Evolutionary conservation across 345 rosid species (phyloP).

Genomic region (Sisymbrium altissimum): DNA sequence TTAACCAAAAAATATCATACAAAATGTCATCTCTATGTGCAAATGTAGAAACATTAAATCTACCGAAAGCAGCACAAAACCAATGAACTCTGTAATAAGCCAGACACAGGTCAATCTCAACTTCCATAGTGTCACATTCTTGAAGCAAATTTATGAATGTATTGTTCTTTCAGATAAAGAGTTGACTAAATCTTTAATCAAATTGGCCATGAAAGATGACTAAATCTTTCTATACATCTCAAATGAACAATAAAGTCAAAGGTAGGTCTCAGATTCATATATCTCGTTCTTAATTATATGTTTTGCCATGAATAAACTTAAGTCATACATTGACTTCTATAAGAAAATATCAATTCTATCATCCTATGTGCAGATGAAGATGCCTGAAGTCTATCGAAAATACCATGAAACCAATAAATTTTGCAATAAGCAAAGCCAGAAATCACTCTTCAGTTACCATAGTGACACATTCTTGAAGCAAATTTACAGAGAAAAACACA

Average conservation of each 20-base stretch:
- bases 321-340: not conserved
- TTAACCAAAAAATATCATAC: not conserved
- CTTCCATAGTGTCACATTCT: not conserved
- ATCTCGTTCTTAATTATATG: not conserved
- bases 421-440: not conserved
- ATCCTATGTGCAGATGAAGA: not conserved
- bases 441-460: not conserved
- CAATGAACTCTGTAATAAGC: not conserved
- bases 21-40: not conserved
- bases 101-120: not conserved
- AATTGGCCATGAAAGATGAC: not conserved
- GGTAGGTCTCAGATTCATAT: not conserved
- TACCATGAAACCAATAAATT: not conserved
- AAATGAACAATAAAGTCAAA: not conserved
- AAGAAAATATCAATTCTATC: not conserved
- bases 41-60: not conserved
- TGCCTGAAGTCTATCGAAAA: not conserved
- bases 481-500: not conserved
- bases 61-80: not conserved
- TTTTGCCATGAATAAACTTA: not conserved
- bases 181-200: not conserved
- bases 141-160: not conserved
- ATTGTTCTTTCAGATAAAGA: not conserved
- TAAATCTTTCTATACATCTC: constrained; percentile 37
- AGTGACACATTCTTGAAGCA: not conserved